Conservation (phyloP, 2,329 filamentous ascomycete species). For the Aspergillus sp. region DNA sequence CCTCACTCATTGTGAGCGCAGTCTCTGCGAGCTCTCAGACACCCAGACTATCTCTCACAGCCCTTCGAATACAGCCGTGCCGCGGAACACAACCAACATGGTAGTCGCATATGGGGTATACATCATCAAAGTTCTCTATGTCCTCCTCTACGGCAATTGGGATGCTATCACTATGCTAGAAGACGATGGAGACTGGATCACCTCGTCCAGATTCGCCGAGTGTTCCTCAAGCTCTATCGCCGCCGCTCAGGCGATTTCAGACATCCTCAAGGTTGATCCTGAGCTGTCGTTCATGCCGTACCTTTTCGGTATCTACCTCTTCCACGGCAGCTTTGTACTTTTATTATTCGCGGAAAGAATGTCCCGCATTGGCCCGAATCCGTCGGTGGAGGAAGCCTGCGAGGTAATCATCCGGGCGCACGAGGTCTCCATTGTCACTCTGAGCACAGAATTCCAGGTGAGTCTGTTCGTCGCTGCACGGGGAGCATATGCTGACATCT, state of each 20-base stretch:
- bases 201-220: conserved; percentile 51
- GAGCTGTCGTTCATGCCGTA: conserved; percentile 59
- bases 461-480: background rate
- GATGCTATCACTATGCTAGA: conserved; percentile 57
- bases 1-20: conserved; percentile 43
- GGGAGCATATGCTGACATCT: background rate
- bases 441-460: conserved; percentile 57
- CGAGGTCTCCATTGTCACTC: conserved; percentile 56
- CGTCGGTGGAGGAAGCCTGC: conserved; percentile 54
- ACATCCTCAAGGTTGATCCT: conserved; percentile 54
- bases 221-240: conserved; percentile 55
- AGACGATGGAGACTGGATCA: conserved; percentile 56
- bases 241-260: conserved; percentile 52
- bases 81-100: background rate
- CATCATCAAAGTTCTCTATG: conserved; percentile 54
- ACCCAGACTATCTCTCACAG: background rate
- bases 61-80: background rate
- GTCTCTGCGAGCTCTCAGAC: background rate
- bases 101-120: conserved; percentile 54
- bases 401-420: conserved; percentile 57
- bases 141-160: conserved; percentile 57
- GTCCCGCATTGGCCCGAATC: conserved; percentile 51
- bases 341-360: conserved; percentile 56
- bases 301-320: conserved; percentile 57
- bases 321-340: conserved; percentile 57